phyloP scores from a whole-genome alignment of 192 early-diverging fungal genomes.

The Coemansia sp. region DNA sequence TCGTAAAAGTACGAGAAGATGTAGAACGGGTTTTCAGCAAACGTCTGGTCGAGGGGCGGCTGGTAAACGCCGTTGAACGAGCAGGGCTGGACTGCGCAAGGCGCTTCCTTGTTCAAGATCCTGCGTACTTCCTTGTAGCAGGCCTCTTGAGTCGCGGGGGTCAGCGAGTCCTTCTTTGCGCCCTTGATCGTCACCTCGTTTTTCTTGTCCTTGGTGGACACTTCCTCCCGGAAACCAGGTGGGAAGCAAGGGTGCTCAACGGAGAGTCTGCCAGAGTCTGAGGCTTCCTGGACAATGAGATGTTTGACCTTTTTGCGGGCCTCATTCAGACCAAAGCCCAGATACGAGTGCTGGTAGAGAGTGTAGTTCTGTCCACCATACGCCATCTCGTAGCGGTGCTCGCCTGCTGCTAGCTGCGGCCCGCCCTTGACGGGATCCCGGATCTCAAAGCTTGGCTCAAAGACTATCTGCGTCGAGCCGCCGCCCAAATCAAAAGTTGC shows the following conservation, averaged over 20 bases:
- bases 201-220: conserved; percentile 24
- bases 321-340: conserved; percentile 89
- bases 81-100: conserved; percentile 68
- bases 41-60: conserved; percentile 71
- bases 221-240: conserved; percentile 59
- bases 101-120: conserved; percentile 76
- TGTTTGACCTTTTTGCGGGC: conserved; percentile 76
- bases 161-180: conserved; percentile 57
- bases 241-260: conserved; percentile 70
- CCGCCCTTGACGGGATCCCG: conserved; percentile 25
- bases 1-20: conserved; percentile 98
- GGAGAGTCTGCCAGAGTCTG: conserved; percentile 36
- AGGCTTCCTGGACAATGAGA: conserved; percentile 38
- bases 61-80: conserved; percentile 93
- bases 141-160: conserved; percentile 24
- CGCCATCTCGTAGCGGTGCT: conserved; percentile 69
- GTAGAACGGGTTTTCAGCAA: conserved; percentile 78
- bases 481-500: conserved; percentile 97
- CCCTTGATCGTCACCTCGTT: conserved; percentile 57
- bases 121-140: conserved; percentile 58
- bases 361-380: conserved; percentile 74
- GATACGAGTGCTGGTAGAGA: conserved; percentile 95
- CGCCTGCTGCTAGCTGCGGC: conserved; percentile 59
- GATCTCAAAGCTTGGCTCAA: conserved; percentile 74
- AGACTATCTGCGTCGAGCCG: conserved; percentile 96